Evolutionary conservation across 441 rosid species (phyloP).

Genomic region (Euphorbia corollata): DNA sequence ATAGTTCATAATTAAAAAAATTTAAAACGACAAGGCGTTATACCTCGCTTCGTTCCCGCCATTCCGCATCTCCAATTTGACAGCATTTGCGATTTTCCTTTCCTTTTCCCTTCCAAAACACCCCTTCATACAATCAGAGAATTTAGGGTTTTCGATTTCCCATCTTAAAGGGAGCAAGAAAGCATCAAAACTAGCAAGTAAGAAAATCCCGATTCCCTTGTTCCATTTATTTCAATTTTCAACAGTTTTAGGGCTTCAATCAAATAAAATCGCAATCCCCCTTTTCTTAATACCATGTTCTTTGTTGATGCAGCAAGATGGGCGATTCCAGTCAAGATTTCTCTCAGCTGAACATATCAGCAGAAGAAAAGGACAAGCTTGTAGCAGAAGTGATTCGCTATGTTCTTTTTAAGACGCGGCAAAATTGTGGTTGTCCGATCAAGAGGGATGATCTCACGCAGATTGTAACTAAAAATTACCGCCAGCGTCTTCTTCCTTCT

Average conservation of each 20-base stretch:
- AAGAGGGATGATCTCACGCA: slow-evolving; percentile 85
- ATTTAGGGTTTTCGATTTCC: not conserved
- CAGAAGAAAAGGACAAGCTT: slow-evolving; percentile 87
- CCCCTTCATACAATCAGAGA: not conserved
- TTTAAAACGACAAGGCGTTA: too few species aligned
- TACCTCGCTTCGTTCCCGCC: too few species aligned
- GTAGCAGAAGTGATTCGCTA: slow-evolving; percentile 78
- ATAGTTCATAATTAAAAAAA: too few species aligned
- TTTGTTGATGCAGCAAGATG: slow-evolving; percentile 32
- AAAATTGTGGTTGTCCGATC: slow-evolving; percentile 68
- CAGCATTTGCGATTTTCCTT: too few species aligned
- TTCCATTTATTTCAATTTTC: not conserved
- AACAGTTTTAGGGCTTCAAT: not conserved
- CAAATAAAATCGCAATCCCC: too few species aligned
- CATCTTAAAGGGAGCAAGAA: not conserved
- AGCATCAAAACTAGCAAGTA: too few species aligned
- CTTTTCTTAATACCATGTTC: too few species aligned
- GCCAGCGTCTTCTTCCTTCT: slow-evolving; percentile 54
- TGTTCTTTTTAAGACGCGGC: slow-evolving; percentile 69
- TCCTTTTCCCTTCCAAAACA: too few species aligned
- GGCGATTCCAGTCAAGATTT: slow-evolving; percentile 35
- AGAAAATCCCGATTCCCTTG: not conserved
- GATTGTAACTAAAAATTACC: slow-evolving; percentile 62
- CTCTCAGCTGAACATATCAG: slow-evolving; percentile 61
- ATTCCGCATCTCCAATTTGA: too few species aligned